These are phyloP conservation scores for Beauveria scarabaeidicola DNA, from an alignment of 2,329 filamentous ascomycete species.

Conservation along the genomic window DNA sequence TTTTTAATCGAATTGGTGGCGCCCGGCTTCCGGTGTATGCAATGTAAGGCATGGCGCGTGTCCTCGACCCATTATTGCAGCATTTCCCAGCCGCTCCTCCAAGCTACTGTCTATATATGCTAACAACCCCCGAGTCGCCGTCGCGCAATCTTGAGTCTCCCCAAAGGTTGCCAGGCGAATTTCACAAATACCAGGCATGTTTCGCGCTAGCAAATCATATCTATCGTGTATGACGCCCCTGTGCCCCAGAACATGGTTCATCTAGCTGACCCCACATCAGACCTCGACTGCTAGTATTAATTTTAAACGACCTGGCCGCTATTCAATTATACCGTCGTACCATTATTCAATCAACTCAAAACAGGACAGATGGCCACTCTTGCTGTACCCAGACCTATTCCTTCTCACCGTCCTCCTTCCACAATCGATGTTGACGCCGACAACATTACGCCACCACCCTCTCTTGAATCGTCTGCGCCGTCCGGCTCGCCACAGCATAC, in stretches of 20 bases:
- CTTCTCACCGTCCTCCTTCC: slow-evolving; percentile 35
- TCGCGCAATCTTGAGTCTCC: slow-evolving; percentile 7
- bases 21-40: neutral
- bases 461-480: slow-evolving; percentile 25
- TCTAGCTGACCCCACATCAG: neutral
- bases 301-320: neutral
- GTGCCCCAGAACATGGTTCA: too few species aligned
- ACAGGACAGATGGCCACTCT: slow-evolving; percentile 42
- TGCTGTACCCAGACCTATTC: slow-evolving; percentile 40
- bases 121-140: neutral
- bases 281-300: neutral
- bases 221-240: neutral
- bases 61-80: neutral
- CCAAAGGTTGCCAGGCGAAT: slow-evolving; percentile 6
- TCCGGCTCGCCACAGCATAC: slow-evolving; percentile 17
- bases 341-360: neutral
- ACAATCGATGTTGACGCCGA: slow-evolving; percentile 24
- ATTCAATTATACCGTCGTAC: neutral
- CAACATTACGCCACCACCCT: slow-evolving; percentile 31
- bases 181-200: slow-evolving; percentile 1
- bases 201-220: slow-evolving; percentile 10
- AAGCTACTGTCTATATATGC: neutral
- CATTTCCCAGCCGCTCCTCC: neutral
- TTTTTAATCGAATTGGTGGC: neutral
- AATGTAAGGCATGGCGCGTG: neutral